A percentile compares a stretch with the other conserved stretches of the same genome.
Evolutionary conservation across 164 flowering plant species (phyloP).

Genomic region (Dillenia suffruticosa): DNA sequence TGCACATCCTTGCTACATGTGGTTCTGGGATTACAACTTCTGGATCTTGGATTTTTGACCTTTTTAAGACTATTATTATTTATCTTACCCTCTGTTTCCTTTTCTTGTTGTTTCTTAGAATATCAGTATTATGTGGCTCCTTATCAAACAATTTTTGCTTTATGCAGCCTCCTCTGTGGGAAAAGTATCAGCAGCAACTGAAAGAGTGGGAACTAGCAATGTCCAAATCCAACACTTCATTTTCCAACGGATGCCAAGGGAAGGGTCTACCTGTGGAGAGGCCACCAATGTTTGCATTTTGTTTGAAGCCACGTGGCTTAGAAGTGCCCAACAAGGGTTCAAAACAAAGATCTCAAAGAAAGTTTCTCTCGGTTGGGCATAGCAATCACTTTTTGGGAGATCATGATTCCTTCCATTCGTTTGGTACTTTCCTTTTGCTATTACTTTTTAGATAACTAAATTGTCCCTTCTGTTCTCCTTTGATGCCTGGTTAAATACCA

Average conservation of each 20-base stretch:
- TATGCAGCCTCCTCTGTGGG: conserved; percentile 92
- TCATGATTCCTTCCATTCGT: conserved; percentile 44
- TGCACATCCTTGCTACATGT: too few relatives aligned
- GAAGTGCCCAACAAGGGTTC: conserved; percentile 79
- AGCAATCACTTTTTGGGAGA: conserved; percentile 40
- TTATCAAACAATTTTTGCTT: conserved; percentile 15
- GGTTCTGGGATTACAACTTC: too few relatives aligned
- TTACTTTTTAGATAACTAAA: too few relatives aligned
- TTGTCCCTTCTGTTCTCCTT: not conserved
- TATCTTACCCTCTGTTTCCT: not conserved
- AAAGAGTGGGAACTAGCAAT: conserved; percentile 69
- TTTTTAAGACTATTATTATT: not conserved
- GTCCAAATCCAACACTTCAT: conserved; percentile 22
- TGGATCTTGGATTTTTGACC: too few relatives aligned
- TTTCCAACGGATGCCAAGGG: conserved; percentile 43
- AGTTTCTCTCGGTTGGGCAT: conserved; percentile 43
- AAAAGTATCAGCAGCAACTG: conserved; percentile 71
- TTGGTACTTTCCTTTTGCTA: conserved; percentile 31
- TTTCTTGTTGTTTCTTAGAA: not conserved
- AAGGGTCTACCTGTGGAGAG: conserved; percentile 42
- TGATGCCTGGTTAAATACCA: not conserved
- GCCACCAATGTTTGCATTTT: conserved; percentile 95
- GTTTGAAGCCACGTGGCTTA: conserved; percentile 93
- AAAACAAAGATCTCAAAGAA: conserved; percentile 82
- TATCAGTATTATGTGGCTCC: not conserved